Evolutionary conservation across 1,139 yeast genomes (phyloP), one percentile per base, ranked within the genome.

Genomic region (Candida sojae): DNA sequence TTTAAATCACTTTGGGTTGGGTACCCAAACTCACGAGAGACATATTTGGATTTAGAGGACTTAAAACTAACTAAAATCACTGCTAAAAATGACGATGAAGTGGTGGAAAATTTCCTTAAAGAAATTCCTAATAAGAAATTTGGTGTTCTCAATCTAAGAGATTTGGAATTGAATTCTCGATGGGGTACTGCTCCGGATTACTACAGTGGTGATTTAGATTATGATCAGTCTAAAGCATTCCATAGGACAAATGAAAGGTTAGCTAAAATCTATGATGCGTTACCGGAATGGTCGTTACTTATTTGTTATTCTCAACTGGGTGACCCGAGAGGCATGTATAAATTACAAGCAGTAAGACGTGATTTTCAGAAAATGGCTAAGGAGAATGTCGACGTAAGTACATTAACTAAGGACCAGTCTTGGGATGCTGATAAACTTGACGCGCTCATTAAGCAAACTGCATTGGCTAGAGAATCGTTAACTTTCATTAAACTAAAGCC

Each of bases 241-340:
- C 37, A 40, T 5, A 59, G 63, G 7, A 59, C 86, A 10, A 77
- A 80, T 55, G 53, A 58, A 2, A 67, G 86, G 39, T 57, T 92
- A 12, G 55, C 64, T 9, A 62, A 63, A 37, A 67, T 92, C 4
- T 83, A 86, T 58, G 67, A 72, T 0, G 53, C 62, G 2, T 60
- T 87, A 23, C 91, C 96, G 0, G 66, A 70, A 0, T 75, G 83
- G 43, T 78, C 96, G 0, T 67, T 85, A 26, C 58, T 92, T 32
- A 67, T 90, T 0, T 62, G 91, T 1, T 71, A 82, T 57, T 76
- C 90, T 0, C 88, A 87, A 1, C 72, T 79, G 48, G 91, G 92
- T 2, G 80, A 83, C 55, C 82, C 86, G 3, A 61, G 73, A 17
- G 78, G 73, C 41, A 75, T 85, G 80, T 61, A 66, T 12, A 63